Percentiles rank a stretch among this genome's conserved stretches.
Conservation (phyloP, 2,329 filamentous ascomycete genomes). For the Graphilbum ipis-grandicollis region DNA sequence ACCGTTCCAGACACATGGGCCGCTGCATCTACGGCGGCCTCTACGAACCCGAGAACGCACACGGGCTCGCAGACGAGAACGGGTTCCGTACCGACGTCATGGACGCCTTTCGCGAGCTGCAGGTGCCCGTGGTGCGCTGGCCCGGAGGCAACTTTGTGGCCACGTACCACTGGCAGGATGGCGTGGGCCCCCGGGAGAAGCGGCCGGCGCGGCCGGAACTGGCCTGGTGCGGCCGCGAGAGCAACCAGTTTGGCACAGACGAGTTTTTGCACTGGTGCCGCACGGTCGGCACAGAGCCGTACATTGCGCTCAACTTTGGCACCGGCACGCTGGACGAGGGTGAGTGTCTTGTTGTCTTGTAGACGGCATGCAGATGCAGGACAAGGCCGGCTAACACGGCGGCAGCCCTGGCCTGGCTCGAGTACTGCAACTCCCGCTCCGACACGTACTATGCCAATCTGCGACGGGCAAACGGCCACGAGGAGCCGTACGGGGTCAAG, state of each 20-base stretch:
- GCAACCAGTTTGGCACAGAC: constrained; percentile 68
- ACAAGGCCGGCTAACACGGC: neutral
- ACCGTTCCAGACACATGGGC: constrained; percentile 56
- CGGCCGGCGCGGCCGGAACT: constrained; percentile 53
- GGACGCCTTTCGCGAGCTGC: constrained; percentile 52
- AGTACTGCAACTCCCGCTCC: constrained; percentile 68
- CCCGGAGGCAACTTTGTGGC: constrained; percentile 74
- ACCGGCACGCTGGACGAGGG: constrained; percentile 41
- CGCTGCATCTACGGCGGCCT: constrained; percentile 78
- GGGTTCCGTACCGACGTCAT: constrained; percentile 71
- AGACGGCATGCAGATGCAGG: no score
- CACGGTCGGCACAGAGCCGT: constrained; percentile 57
- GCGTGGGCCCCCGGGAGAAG: constrained; percentile 54
- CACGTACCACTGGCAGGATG: constrained; percentile 75
- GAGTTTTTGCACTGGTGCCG: constrained; percentile 76
- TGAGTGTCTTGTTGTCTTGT: no score
- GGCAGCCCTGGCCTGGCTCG: constrained; percentile 52
- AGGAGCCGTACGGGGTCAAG: constrained; percentile 64
- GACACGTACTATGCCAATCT: constrained; percentile 73
- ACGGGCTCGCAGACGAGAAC: constrained; percentile 44
- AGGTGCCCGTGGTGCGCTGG: constrained; percentile 62
- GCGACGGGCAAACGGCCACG: constrained; percentile 55
- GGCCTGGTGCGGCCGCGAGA: constrained; percentile 62
- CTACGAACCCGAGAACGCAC: constrained; percentile 55
- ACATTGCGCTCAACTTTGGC: constrained; percentile 65